Base-by-base conservation (phyloP, 2,329 filamentous ascomycete genomes). In the Huntiella moniliformis region DNA sequence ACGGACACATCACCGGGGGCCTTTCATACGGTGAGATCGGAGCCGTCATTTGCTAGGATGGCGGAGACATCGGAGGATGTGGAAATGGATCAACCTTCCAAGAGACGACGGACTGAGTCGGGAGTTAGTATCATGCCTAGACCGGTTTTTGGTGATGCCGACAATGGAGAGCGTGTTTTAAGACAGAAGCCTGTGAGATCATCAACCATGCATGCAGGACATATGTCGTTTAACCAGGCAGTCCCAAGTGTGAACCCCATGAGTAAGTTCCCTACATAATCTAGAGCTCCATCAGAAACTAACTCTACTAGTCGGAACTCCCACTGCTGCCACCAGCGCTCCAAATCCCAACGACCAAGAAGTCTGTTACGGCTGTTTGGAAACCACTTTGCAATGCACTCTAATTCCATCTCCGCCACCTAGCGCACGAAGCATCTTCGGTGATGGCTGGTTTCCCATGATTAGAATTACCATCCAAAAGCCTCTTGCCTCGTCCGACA, bases 361-460 rank as follows among this genome's bases (percentile, higher is more conserved):
- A 55, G 79, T 92, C 3, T 92, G 84, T 61, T 86, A 82, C 56
- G 85, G 85, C 37, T 80, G 81, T 61, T 61, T 92, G 15, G 77
- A 84, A 46, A 71, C 77, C 2, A 72, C 65, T 45, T 65, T 91
- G 37, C 75, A 78, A 51, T 80, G 79, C 50, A 70, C 74, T 54
- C 63, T 67, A 33, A 74, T 88, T 2, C 85, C 84, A 1, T 73
- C 68, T 2, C 75, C 77, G 0, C 84, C 77, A 54, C 75, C 79
- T 1, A 71, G 71, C 28, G 67, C 70, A 17, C 67, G 73, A 49
- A 64, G 70, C 15, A 64, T 81, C 7, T 75, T 73, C 53, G 64
- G 71, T 38, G 61, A 72, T 45, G 58, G 58, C 38, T 72, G 76
- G 52, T 86, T 81, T 73, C 82, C 85, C 2, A 65, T 72, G 11